Evolutionary conservation across 106 monocot species (phyloP).

Genomic region (Triglochin maritima): DNA sequence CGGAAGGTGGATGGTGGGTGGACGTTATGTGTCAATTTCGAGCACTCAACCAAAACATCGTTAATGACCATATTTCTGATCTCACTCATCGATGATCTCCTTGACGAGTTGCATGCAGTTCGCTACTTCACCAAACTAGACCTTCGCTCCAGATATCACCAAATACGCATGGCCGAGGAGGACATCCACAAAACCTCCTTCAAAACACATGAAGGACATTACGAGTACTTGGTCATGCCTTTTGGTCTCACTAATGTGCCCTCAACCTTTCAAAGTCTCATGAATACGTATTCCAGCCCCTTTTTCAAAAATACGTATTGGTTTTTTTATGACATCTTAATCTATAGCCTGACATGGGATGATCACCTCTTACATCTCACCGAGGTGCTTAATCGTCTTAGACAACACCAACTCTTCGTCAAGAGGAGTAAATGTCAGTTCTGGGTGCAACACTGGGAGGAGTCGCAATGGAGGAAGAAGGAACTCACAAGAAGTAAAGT

Average conservation of each 20-base stretch:
- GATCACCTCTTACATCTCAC: not conserved
- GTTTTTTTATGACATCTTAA: slow-evolving; percentile 1
- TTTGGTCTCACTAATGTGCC: not conserved
- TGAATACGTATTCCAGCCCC: not conserved
- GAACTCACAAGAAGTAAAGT: no score
- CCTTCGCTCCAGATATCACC: not conserved
- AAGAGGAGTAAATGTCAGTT: not conserved
- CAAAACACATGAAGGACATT: not conserved
- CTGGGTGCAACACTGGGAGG: not conserved
- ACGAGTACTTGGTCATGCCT: slow-evolving; percentile 2
- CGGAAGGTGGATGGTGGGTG: not conserved
- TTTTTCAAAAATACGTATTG: not conserved
- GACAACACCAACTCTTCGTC: not conserved
- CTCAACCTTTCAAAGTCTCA: not conserved
- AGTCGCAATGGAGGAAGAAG: no score
- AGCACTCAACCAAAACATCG: not conserved
- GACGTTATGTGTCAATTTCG: not conserved
- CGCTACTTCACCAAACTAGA: not conserved
- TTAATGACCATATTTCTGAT: not conserved
- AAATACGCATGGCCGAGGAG: not conserved
- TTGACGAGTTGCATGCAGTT: not conserved
- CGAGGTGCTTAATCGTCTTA: not conserved
- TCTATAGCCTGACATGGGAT: not conserved
- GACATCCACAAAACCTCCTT: not conserved
- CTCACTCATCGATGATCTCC: not conserved